phyloP scores from a whole-genome alignment of 345 rosid species.

The Corchorus capsularis region DNA sequence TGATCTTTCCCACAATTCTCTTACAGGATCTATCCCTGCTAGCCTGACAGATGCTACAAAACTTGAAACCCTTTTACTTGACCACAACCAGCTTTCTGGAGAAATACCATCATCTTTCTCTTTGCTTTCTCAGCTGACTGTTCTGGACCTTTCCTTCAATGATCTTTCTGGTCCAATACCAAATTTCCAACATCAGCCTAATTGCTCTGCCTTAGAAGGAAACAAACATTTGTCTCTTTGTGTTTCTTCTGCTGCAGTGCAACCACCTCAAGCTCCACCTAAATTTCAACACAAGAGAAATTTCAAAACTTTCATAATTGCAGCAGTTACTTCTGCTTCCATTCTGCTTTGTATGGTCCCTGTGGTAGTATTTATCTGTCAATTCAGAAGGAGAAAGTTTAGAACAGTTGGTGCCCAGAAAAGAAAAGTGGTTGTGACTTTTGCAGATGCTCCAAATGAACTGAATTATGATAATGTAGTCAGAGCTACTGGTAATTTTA shows the following conservation, averaged over 20 bases:
- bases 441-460: conserved; percentile 55
- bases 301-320: conserved; percentile 32
- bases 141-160: conserved; percentile 55
- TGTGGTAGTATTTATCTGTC: conserved; percentile 24
- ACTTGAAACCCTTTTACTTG: conserved; percentile 49
- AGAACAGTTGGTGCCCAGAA: conserved; percentile 29
- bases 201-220: conserved; percentile 45
- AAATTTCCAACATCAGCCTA: conserved; percentile 29
- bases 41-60: conserved; percentile 40
- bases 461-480: conserved; percentile 56
- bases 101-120: conserved; percentile 56
- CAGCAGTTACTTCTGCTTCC: conserved; percentile 38
- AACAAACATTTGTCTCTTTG: conserved; percentile 42
- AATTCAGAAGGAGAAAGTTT: conserved; percentile 36
- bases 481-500: conserved; percentile 59
- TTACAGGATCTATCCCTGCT: conserved; percentile 54
- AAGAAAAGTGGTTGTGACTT: conserved; percentile 53
- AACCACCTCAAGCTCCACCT: conserved; percentile 24
- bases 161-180: conserved; percentile 61
- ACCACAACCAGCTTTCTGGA: conserved; percentile 54
- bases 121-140: conserved; percentile 36
- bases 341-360: conserved; percentile 32
- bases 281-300: conserved; percentile 30
- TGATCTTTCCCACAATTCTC: conserved; percentile 58
- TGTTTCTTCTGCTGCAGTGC: conserved; percentile 12